Evolutionary conservation across 352 stramenopile genomes (phyloP).

Genomic region (Phytophthora fragariaefolia): DNA sequence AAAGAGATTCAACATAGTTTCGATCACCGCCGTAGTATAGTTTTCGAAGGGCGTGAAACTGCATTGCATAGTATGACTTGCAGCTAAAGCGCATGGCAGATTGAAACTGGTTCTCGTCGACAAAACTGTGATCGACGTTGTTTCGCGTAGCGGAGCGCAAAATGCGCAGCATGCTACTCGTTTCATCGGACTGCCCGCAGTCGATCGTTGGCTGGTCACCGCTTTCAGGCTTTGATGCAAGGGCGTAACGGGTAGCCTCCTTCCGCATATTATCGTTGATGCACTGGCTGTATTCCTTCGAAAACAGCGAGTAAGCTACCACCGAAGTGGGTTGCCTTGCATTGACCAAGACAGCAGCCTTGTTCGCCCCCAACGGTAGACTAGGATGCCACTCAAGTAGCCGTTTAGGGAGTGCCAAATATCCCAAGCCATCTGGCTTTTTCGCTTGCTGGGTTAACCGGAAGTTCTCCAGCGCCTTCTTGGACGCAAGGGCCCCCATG

Average conservation of each 20-base stretch:
- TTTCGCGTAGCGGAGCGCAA: slow-evolving; percentile 72
- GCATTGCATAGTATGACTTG: slow-evolving; percentile 91
- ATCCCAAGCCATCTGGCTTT: slow-evolving; percentile 63
- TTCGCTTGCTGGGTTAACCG: slow-evolving; percentile 68
- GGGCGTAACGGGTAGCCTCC: slow-evolving; percentile 48
- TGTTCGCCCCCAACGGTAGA: slow-evolving; percentile 70
- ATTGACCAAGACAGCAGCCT: slow-evolving; percentile 82
- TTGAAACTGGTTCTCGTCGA: slow-evolving; percentile 89
- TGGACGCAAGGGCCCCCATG: slow-evolving; percentile 68
- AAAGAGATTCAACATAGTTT: slow-evolving; percentile 89
- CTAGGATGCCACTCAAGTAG: slow-evolving; percentile 85
- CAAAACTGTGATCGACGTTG: slow-evolving; percentile 87
- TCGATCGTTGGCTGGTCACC: slow-evolving; percentile 32
- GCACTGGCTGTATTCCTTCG: slow-evolving; percentile 78
- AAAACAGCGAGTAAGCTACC: slow-evolving; percentile 87
- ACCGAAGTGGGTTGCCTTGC: slow-evolving; percentile 83
- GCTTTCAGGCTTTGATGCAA: slow-evolving; percentile 44
- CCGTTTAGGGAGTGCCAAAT: slow-evolving; percentile 81
- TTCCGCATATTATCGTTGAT: slow-evolving; percentile 78
- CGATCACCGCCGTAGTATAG: slow-evolving; percentile 86
- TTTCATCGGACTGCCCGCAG: slow-evolving; percentile 37
- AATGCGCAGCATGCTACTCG: slow-evolving; percentile 64
- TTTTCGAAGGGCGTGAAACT: slow-evolving; percentile 86
- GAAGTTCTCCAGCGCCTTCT: slow-evolving; percentile 71
- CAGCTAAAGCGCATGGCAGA: slow-evolving; percentile 81